Percentiles rank a stretch among this genome's conserved stretches.
Conservation (phyloP, 2,329 filamentous ascomycete species). For the Pseudopyrenochaeta lycopersici region DNA sequence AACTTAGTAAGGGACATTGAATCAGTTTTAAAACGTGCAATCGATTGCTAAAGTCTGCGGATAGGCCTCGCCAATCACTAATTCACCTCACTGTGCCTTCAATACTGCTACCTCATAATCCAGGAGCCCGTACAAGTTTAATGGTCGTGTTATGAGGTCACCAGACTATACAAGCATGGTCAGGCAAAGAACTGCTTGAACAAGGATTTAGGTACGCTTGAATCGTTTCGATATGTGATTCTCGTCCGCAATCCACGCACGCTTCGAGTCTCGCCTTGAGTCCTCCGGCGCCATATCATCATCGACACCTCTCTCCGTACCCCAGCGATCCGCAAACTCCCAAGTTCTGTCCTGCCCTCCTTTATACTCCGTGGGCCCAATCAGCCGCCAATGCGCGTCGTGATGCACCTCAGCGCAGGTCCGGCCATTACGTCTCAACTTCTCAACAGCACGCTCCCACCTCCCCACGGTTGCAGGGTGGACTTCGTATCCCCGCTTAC, state of each 20-base stretch:
- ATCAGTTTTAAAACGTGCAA: too few relatives aligned
- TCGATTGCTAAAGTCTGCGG: too few relatives aligned
- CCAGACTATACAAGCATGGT: too few relatives aligned
- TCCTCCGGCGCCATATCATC: not conserved
- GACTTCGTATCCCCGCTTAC: not conserved
- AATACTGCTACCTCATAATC: too few relatives aligned
- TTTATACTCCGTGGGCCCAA: not conserved
- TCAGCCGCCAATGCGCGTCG: not conserved
- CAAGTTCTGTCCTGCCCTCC: not conserved
- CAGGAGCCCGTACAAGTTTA: too few relatives aligned
- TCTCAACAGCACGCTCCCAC: constrained; percentile 1
- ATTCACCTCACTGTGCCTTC: too few relatives aligned
- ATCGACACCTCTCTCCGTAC: not conserved
- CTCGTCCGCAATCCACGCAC: not conserved
- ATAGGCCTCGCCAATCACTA: too few relatives aligned
- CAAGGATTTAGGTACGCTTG: too few relatives aligned
- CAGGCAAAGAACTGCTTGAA: too few relatives aligned
- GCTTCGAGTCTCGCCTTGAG: not conserved
- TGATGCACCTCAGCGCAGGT: not conserved
- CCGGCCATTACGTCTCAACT: not conserved
- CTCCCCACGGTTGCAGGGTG: not conserved
- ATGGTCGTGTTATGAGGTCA: too few relatives aligned
- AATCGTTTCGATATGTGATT: not conserved
- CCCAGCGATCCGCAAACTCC: constrained; percentile 6
- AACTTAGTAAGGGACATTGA: too few relatives aligned